Percentiles rank a stretch among this genome's conserved stretches.
These are phyloP conservation scores for Drechslera avenae DNA, from an alignment of 2,329 filamentous ascomycete genomes.

Conservation along the genomic window DNA sequence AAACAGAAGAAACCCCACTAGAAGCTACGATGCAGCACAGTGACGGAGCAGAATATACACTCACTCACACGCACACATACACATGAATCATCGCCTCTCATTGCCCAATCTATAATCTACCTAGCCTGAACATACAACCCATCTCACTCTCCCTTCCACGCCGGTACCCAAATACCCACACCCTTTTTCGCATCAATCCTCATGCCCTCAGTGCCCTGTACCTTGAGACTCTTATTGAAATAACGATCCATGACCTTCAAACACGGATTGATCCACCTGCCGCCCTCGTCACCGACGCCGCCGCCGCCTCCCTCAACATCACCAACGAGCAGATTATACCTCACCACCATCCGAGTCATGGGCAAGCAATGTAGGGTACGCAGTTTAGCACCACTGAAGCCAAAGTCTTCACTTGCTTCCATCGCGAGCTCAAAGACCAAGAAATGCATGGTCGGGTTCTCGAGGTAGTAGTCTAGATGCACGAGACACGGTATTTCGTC, in stretches of 20 bases:
- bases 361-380: slow-evolving; percentile 81
- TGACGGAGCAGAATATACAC: too few species aligned
- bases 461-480: slow-evolving; percentile 70
- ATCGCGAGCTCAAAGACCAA: slow-evolving; percentile 90
- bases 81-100: not conserved
- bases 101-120: not conserved
- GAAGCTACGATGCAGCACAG: too few species aligned
- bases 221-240: slow-evolving; percentile 86
- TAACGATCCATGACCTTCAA: slow-evolving; percentile 85
- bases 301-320: slow-evolving; percentile 17
- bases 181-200: slow-evolving; percentile 59
- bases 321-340: slow-evolving; percentile 75
- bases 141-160: not conserved
- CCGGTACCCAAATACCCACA: slow-evolving; percentile 46
- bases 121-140: not conserved
- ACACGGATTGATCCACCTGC: slow-evolving; percentile 72
- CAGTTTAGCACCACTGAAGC: slow-evolving; percentile 87
- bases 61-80: too few species aligned
- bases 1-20: too few species aligned
- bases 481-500: slow-evolving; percentile 29
- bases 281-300: slow-evolving; percentile 32
- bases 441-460: slow-evolving; percentile 94
- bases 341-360: slow-evolving; percentile 73
- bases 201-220: slow-evolving; percentile 77
- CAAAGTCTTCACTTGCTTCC: slow-evolving; percentile 91